Conservation (phyloP, 2,329 filamentous ascomycete genomes). For the Aspergillus felis region DNA sequence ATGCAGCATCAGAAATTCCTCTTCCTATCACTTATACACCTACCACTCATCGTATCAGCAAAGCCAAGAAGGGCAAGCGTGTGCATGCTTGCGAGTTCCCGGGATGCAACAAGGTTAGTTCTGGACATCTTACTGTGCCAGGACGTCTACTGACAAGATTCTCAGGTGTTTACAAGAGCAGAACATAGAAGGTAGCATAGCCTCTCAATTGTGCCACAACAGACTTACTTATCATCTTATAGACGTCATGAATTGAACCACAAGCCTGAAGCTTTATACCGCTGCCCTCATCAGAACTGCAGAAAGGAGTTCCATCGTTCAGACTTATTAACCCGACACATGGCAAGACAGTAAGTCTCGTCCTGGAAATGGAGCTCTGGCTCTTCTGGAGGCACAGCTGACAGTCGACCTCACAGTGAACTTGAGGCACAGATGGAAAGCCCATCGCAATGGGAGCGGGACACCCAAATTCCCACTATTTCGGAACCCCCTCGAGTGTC, state of each 20-base stretch:
- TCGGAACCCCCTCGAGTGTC: conserved; percentile 18
- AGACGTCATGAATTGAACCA: conserved; percentile 50
- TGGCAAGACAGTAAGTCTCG: conserved; percentile 48
- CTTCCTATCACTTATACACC: conserved; percentile 45
- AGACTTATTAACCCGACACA: conserved; percentile 46
- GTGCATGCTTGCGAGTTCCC: conserved; percentile 47
- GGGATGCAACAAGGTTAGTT: conserved; percentile 46
- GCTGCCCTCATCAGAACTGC: conserved; percentile 42
- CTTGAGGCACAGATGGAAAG: conserved; percentile 33
- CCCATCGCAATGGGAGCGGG: conserved; percentile 22
- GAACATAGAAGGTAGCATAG: conserved; percentile 42
- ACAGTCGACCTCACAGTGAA: conserved; percentile 23
- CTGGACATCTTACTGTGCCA: conserved; percentile 1
- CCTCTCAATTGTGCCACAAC: background rate
- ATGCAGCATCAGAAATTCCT: conserved; percentile 26
- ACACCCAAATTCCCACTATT: conserved; percentile 18
- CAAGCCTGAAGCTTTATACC: conserved; percentile 45
- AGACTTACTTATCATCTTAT: conserved; percentile 4
- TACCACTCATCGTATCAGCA: conserved; percentile 48
- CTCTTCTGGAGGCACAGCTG: conserved; percentile 3
- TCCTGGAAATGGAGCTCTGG: no score
- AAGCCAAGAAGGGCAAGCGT: conserved; percentile 51
- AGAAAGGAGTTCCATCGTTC: conserved; percentile 47
- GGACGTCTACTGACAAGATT: conserved; percentile 9
- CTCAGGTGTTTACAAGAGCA: conserved; percentile 47